phyloP scores from a whole-genome alignment of 805 yeast species.

The Brettanomyces anomalus region DNA sequence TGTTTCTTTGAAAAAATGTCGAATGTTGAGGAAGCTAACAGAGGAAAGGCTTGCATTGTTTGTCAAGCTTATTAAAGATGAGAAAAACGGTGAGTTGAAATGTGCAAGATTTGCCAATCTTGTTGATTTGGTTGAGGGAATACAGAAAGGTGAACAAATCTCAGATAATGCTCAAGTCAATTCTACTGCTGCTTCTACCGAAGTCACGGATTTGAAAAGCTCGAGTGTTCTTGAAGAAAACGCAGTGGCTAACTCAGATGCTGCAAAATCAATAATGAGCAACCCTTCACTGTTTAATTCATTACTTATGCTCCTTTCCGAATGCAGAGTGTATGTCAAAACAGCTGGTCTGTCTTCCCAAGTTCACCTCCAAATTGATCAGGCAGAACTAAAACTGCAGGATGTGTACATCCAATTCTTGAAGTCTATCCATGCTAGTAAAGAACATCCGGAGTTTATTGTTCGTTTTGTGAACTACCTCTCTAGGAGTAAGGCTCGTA shows the following conservation, averaged over 20 bases:
- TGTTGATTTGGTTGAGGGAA: constrained; percentile 48
- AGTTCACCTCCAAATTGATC: constrained; percentile 61
- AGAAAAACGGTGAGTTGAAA: constrained; percentile 42
- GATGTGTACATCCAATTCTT: constrained; percentile 29
- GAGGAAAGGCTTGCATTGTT: constrained; percentile 42
- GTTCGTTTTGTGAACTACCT: constrained; percentile 35
- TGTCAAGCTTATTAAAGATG: constrained; percentile 37
- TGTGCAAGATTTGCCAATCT: constrained; percentile 65
- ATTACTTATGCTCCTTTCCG: constrained; percentile 34
- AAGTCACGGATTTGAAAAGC: too few relatives aligned
- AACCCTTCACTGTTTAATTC: constrained; percentile 25
- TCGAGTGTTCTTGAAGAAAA: too few relatives aligned
- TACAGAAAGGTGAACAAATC: constrained; percentile 45
- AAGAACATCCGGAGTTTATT: constrained; percentile 20
- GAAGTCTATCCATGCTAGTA: constrained; percentile 6
- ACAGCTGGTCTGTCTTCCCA: constrained; percentile 42
- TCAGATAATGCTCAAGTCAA: constrained; percentile 31
- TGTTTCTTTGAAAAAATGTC: constrained; percentile 45
- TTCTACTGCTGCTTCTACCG: too few relatives aligned
- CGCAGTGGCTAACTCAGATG: too few relatives aligned
- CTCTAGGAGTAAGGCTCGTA: constrained; percentile 36
- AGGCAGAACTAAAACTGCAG: constrained; percentile 59
- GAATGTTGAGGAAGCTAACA: constrained; percentile 46
- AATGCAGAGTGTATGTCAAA: constrained; percentile 33
- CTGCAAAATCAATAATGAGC: too few relatives aligned